These are phyloP conservation scores for Neoconidiobolus thromboides DNA, from an alignment of 371 early-diverging fungal species.

Conservation along the genomic window DNA sequence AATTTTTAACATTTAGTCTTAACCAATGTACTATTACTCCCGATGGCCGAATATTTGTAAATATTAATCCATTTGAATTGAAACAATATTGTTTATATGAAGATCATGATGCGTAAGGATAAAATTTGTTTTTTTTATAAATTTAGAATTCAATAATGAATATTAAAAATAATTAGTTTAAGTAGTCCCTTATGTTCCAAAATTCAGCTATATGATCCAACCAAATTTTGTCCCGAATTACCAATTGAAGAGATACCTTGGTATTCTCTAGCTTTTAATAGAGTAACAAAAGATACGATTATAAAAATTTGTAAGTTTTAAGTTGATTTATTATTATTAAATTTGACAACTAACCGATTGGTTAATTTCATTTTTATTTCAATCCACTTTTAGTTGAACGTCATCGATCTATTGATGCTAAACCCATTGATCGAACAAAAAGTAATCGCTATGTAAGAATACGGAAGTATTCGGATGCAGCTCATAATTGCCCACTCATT, in stretches of 20 bases:
- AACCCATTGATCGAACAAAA: not conserved
- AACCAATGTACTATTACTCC: constrained; percentile 1
- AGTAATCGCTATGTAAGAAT: not conserved
- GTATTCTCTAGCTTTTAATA: not conserved
- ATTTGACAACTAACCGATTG: not conserved
- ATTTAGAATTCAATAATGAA: too few relatives aligned
- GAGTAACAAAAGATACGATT: not conserved
- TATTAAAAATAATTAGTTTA: not conserved
- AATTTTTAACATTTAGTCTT: not conserved
- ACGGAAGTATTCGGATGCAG: not conserved
- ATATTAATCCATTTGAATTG: not conserved
- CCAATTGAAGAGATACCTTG: not conserved
- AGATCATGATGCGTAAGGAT: not conserved
- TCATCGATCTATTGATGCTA: not conserved
- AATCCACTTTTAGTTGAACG: not conserved
- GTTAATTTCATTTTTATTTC: not conserved
- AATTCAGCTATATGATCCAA: not conserved
- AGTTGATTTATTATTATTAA: not conserved
- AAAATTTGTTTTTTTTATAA: not conserved
- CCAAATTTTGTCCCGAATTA: not conserved
- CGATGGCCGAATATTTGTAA: not conserved
- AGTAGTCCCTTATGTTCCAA: not conserved
- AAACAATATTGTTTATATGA: not conserved
- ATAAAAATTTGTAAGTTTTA: not conserved
- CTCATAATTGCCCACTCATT: not conserved